Evolutionary conservation across 1,284 basidiomycete species (phyloP).

Genomic region (Golubevia pallescens): DNA sequence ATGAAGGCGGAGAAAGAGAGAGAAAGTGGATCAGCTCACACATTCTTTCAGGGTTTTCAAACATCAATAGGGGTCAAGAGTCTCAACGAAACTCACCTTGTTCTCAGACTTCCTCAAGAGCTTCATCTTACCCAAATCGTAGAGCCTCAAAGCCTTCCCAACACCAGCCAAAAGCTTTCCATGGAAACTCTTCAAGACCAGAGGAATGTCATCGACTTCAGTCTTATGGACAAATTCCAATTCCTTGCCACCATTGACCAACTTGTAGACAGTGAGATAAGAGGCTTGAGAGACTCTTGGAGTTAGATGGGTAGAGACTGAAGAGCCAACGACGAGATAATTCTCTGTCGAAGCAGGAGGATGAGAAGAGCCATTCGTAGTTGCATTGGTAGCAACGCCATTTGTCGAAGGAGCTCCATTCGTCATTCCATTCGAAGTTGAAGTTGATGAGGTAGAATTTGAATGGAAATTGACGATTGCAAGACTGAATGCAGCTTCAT

Average conservation of each 20-base stretch:
- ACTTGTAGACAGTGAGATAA: not conserved
- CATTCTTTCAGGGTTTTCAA: not conserved
- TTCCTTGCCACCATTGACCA: not conserved
- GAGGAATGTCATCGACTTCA: slow-evolving; percentile 4
- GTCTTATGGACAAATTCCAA: not conserved
- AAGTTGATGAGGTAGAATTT: slow-evolving; percentile 1
- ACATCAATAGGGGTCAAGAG: not conserved
- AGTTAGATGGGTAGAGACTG: not conserved
- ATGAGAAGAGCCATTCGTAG: not conserved
- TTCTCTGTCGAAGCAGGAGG: not conserved
- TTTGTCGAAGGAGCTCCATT: slow-evolving; percentile 11
- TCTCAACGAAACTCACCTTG: not conserved
- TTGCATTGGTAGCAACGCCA: slow-evolving; percentile 4
- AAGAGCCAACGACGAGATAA: slow-evolving; percentile 4
- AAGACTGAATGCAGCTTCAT: slow-evolving; percentile 3
- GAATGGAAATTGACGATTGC: slow-evolving; percentile 3
- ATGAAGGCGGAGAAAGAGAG: not conserved
- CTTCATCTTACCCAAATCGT: slow-evolving; percentile 6
- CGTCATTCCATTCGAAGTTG: too few species aligned
- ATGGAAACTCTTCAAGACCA: not conserved
- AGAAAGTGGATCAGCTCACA: not conserved
- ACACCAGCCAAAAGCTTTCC: slow-evolving; percentile 1
- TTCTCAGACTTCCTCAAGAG: slow-evolving; percentile 1
- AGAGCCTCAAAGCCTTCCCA: not conserved
- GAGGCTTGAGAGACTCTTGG: not conserved